A percentile compares a stretch with the other conserved stretches of the same genome.
These are phyloP conservation scores for Fusarium agapanthi DNA, from an alignment of 2,329 filamentous ascomycete genomes.

Conservation along the genomic window DNA sequence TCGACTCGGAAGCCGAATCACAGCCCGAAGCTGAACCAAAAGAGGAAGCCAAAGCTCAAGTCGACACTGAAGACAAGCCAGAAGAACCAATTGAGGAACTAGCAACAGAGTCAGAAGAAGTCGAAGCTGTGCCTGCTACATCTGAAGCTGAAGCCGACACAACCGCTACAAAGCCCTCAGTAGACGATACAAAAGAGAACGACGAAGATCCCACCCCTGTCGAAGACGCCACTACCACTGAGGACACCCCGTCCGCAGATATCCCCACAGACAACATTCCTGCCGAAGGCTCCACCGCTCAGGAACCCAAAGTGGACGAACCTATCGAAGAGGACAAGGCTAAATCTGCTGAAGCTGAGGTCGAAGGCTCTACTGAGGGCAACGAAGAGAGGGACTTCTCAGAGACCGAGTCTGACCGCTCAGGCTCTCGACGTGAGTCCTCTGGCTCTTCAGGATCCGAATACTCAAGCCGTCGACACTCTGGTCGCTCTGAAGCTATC, in stretches of 20 bases:
- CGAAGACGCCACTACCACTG: constrained; percentile 13
- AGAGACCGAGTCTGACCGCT: constrained; percentile 28
- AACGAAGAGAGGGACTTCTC: constrained; percentile 23
- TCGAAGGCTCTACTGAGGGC: constrained; percentile 4
- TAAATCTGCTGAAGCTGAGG: constrained; percentile 10
- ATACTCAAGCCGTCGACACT: constrained; percentile 49
- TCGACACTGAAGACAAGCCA: constrained; percentile 1
- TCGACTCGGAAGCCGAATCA: not conserved
- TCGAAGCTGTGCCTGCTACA: not conserved
- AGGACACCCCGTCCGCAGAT: constrained; percentile 13
- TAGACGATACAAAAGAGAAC: constrained; percentile 19
- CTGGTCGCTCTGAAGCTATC: constrained; percentile 60
- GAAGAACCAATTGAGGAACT: constrained; percentile 4
- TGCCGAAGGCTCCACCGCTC: constrained; percentile 1
- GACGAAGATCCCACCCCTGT: constrained; percentile 12
- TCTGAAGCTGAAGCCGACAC: constrained; percentile 8
- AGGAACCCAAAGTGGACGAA: constrained; percentile 15
- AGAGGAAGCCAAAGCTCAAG: constrained; percentile 2
- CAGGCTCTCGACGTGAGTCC: constrained; percentile 36
- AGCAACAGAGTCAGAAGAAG: not conserved
- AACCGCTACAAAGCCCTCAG: not conserved
- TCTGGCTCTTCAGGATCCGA: constrained; percentile 35
- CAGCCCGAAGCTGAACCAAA: not conserved
- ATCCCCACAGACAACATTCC: constrained; percentile 12
- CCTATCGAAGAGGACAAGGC: constrained; percentile 3